Conservation (phyloP, 1,139 yeast genomes). For the Kodamaea anthophila region DNA sequence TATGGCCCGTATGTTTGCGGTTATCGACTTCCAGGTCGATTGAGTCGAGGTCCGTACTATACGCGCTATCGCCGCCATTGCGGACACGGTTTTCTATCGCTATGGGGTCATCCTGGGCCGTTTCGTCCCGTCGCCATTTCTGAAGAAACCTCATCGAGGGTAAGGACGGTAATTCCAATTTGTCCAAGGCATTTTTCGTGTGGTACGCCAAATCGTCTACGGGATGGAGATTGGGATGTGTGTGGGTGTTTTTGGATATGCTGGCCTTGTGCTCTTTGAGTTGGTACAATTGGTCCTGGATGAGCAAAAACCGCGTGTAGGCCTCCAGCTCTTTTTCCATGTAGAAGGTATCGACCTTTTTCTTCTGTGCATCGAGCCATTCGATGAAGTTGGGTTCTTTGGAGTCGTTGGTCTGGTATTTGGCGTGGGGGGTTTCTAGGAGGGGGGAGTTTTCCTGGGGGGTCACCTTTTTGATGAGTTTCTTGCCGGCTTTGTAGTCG, state of each 20-base stretch:
- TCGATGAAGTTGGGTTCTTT: conserved; percentile 26
- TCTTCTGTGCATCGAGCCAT: conserved; percentile 59
- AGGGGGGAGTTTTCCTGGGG: conserved; percentile 18
- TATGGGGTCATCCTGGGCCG: conserved; percentile 7
- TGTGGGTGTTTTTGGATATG: conserved; percentile 9
- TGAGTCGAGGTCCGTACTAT: conserved; percentile 2
- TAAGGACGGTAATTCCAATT: conserved; percentile 52
- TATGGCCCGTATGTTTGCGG: conserved; percentile 3
- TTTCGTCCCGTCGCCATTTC: conserved; percentile 17
- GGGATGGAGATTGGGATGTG: conserved; percentile 12
- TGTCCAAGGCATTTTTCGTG: conserved; percentile 30
- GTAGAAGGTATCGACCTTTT: conserved; percentile 57
- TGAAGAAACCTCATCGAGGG: conserved; percentile 45
- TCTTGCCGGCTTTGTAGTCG: conserved; percentile 57
- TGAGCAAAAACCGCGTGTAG: conserved; percentile 50
- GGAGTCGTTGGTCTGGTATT: conserved; percentile 4
- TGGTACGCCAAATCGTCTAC: conserved; percentile 29
- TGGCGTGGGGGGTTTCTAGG: conserved; percentile 8
- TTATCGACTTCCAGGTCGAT: conserved; percentile 6
- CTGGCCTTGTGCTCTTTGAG: conserved; percentile 47
- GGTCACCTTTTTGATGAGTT: conserved; percentile 28
- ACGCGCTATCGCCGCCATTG: conserved; percentile 1
- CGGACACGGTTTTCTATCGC: conserved; percentile 37
- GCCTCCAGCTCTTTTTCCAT: conserved; percentile 55
- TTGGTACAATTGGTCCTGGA: conserved; percentile 65